Conservation (phyloP, 192 early-diverging fungal genomes). For the Linnemannia zychae region DNA sequence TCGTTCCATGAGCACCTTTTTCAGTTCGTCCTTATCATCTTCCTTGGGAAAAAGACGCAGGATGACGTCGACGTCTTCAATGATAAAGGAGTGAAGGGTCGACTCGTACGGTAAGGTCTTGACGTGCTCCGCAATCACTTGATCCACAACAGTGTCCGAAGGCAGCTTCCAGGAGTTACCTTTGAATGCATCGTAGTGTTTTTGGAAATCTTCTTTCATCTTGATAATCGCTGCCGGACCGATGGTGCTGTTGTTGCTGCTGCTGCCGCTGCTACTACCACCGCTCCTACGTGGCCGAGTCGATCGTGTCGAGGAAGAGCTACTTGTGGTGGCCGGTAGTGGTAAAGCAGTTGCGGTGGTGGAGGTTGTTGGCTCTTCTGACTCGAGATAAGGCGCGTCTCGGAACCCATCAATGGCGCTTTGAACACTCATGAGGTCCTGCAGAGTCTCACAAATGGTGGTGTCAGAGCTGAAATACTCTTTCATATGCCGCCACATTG, state of each 20-base stretch:
- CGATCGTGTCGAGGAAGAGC: neutral
- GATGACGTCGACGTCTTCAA: neutral
- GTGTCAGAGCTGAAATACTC: too few species aligned
- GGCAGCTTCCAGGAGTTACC: slow-evolving; percentile 1
- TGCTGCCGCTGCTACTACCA: neutral
- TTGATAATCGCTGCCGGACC: slow-evolving; percentile 6
- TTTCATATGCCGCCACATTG: too few species aligned
- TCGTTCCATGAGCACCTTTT: neutral
- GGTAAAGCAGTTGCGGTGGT: too few species aligned
- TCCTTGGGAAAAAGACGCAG: neutral
- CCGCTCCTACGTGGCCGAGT: neutral
- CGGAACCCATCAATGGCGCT: too few species aligned
- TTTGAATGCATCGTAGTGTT: slow-evolving; percentile 8
- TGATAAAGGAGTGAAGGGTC: slow-evolving; percentile 19
- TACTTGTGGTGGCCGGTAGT: too few species aligned
- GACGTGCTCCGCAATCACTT: neutral
- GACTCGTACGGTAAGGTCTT: slow-evolving; percentile 13
- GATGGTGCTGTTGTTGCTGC: neutral
- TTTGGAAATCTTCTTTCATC: slow-evolving; percentile 14
- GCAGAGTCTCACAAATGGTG: too few species aligned
- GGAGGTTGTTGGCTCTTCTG: too few species aligned
- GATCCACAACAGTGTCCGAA: slow-evolving; percentile 17
- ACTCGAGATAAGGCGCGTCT: too few species aligned
- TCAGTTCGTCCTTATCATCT: slow-evolving; percentile 13
- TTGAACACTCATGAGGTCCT: too few species aligned